Base-by-base conservation (phyloP, 208 protist genomes). In the Naegleria gruberi region DNA sequence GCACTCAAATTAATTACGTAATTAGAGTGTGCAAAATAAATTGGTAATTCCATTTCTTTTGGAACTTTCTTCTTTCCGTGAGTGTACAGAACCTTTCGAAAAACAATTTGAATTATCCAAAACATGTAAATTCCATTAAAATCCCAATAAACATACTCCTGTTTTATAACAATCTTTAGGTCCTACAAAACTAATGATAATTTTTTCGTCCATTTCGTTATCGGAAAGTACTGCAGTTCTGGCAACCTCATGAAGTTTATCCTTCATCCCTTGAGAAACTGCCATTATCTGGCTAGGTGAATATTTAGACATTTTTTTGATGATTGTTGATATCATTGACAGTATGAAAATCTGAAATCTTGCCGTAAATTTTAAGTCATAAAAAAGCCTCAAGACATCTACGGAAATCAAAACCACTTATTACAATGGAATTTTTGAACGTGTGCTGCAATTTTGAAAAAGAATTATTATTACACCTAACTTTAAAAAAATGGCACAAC, bases 151-250 rank as follows among this genome's bases (percentile, higher is more conserved):
- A n/a, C n/a, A n/a, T 51, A 51, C 34, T 37, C 65, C 65, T 30
- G 65, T 77, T 77, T 77, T 77, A n/a, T 77, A 77, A 37, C 26
- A 37, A 6, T 12, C 7, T 77, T 77, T 77, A 37, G 65, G 3
- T 37, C 65, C 65, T 37, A 77, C 65, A 37, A 77, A 77, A 77
- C 65, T 77, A 77, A 77, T 77, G 34, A 77, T 77, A n/a, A 77
- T 77, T 77, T 77, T 77, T 77, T 77, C 65, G 34, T 30, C 65
- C 8, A 77, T 12, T 77, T 77, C 65, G 34, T 77, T 77, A n/a
- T 77, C 65, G 65, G 65, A 37, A 19, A 77, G 26, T 19, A 77
- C 12, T 7, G 65, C 65, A 37, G 17, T 77, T 37, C 30, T 12
- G 0, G 65, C 65, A 37, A 77, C 65, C 12, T 77, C 65, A 6